Percentiles rank a stretch among this genome's conserved stretches.
phyloP scores from a whole-genome alignment of 306 rosid genomes.

The Morella rubra region DNA sequence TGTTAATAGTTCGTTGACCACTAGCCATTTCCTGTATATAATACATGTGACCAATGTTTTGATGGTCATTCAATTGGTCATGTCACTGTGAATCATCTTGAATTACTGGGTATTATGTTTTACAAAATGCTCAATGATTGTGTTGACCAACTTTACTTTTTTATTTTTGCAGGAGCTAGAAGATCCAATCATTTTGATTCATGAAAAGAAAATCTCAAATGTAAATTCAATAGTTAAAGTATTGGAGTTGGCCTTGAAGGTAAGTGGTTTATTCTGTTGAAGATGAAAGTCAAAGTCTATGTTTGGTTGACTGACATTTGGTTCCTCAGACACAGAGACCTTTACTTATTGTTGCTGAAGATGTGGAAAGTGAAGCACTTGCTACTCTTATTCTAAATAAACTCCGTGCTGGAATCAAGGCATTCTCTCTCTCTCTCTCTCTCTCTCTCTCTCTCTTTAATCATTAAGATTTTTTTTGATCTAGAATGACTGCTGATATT shows the following conservation, averaged over 20 bases:
- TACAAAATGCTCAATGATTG: background rate
- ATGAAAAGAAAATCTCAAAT: conserved; percentile 88
- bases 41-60: background rate
- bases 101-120: background rate
- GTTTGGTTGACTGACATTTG: conserved; percentile 17
- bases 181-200: conserved; percentile 84
- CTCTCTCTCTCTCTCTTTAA: background rate
- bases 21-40: background rate
- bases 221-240: conserved; percentile 76
- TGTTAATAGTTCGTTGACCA: background rate
- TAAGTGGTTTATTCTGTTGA: conserved; percentile 18
- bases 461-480: background rate
- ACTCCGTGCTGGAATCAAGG: conserved; percentile 97
- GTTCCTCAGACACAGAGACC: conserved; percentile 74
- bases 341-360: conserved; percentile 78
- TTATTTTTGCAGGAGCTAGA: conserved; percentile 69
- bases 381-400: conserved; percentile 84
- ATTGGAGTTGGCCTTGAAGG: conserved; percentile 86
- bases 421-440: background rate
- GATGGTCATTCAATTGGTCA: background rate
- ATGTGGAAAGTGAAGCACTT: conserved; percentile 86
- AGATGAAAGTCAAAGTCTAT: background rate
- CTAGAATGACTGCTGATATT: background rate
- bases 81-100: background rate
- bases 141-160: background rate